phyloP scores from a whole-genome alignment of 2,329 filamentous ascomycete species.

The Myriosclerotinia duriaeana region DNA sequence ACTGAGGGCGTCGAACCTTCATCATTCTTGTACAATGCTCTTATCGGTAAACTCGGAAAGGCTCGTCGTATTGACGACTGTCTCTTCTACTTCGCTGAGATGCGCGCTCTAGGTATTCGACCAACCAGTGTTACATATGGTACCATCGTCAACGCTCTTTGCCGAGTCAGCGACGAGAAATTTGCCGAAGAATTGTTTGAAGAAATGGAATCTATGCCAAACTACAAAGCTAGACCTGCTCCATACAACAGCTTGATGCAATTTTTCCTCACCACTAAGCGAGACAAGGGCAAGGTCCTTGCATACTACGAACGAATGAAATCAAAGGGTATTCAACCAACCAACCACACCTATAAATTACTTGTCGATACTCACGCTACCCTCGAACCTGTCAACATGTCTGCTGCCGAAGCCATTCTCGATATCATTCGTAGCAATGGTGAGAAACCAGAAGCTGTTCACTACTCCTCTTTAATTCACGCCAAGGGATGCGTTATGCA shows the following conservation, averaged over 20 bases:
- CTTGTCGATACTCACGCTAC: conserved; percentile 94
- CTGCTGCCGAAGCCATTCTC: conserved; percentile 79
- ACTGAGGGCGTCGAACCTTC: conserved; percentile 92
- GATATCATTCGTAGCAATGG: conserved; percentile 73
- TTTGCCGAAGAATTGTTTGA: conserved; percentile 98
- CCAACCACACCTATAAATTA: conserved; percentile 95
- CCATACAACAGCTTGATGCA: conserved; percentile 99
- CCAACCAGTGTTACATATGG: conserved; percentile 98
- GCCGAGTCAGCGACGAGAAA: conserved; percentile 94
- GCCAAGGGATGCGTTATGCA: conserved; percentile 92
- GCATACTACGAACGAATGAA: conserved; percentile 95
- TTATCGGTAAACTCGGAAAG: conserved; percentile 98
- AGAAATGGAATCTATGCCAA: conserved; percentile 98
- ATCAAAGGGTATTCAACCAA: conserved; percentile 80
- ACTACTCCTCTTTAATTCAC: conserved; percentile 94
- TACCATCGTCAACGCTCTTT: conserved; percentile 95
- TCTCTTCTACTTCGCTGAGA: conserved; percentile 96
- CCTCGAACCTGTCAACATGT: conserved; percentile 86
- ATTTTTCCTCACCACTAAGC: conserved; percentile 97
- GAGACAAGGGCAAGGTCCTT: conserved; percentile 89
- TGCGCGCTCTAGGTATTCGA: conserved; percentile 88
- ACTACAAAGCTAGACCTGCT: conserved; percentile 96
- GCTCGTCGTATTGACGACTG: conserved; percentile 97
- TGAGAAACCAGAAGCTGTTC: conserved; percentile 81
- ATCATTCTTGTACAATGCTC: conserved; percentile 95